These are phyloP conservation scores for Endothia cerciana DNA, from an alignment of 2,329 filamentous ascomycete species.

Conservation along the genomic window DNA sequence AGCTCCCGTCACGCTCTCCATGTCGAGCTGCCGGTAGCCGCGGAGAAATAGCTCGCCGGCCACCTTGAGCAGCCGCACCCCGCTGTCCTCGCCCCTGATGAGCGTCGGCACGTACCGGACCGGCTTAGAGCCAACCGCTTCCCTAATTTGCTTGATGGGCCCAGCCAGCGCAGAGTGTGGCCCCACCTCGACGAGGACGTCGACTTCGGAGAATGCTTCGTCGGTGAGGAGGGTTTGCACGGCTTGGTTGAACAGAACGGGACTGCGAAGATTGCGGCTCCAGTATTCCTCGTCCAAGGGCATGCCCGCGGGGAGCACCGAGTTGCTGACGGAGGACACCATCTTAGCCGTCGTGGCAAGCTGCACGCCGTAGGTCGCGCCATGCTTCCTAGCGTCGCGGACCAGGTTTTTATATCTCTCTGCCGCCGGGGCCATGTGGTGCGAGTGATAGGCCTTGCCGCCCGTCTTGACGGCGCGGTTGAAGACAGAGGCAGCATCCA, in stretches of 20 bases:
- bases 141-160: constrained; percentile 41
- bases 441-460: constrained; percentile 46
- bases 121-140: neutral
- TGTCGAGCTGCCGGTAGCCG: constrained; percentile 9
- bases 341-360: no score
- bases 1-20: neutral
- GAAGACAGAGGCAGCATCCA: constrained; percentile 36
- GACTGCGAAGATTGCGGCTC: constrained; percentile 31
- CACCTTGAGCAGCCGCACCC: constrained; percentile 5
- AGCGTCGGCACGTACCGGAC: constrained; percentile 16
- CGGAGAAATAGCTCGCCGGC: constrained; percentile 22
- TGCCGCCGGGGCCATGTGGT: constrained; percentile 39
- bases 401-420: constrained; percentile 11
- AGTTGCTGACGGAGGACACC: constrained; percentile 25
- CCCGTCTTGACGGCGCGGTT: constrained; percentile 39
- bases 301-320: neutral
- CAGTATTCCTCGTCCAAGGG: constrained; percentile 31
- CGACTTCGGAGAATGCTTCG: constrained; percentile 1
- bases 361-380: no score
- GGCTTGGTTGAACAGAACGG: constrained; percentile 35
- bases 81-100: constrained; percentile 12
- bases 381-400: neutral
- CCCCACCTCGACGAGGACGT: constrained; percentile 39
- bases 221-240: constrained; percentile 11
- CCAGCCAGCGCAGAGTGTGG: constrained; percentile 47